Percentiles rank a stretch among this genome's conserved stretches.
Conservation (phyloP, 164 flowering plant species). For the Pachysandra terminalis region DNA sequence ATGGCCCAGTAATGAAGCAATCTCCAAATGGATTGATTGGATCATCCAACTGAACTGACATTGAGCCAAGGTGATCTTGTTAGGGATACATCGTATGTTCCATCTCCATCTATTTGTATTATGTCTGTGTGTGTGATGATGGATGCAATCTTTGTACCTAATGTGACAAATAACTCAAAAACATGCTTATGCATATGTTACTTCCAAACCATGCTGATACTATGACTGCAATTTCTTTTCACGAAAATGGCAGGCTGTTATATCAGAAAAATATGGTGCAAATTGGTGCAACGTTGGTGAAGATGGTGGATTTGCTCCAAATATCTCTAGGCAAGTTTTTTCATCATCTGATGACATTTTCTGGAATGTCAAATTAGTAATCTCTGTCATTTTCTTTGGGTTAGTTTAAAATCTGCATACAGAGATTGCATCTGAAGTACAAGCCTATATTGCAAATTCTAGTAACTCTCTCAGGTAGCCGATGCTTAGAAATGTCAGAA, state of each 20-base stretch:
- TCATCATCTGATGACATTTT: not conserved
- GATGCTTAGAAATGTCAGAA: not conserved
- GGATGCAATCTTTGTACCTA: not conserved
- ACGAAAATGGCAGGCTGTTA: conserved; percentile 69
- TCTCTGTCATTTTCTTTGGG: not conserved
- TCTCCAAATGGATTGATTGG: no score
- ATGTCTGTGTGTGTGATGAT: not conserved
- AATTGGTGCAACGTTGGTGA: conserved; percentile 89
- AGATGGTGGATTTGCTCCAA: conserved; percentile 93
- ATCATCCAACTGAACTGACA: not conserved
- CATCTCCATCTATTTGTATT: no score
- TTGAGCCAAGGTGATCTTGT: not conserved
- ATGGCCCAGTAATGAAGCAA: no score
- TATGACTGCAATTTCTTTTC: conserved; percentile 19
- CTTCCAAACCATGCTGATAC: conserved; percentile 5
- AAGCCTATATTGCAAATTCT: not conserved
- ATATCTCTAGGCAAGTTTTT: conserved; percentile 69
- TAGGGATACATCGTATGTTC: not conserved
- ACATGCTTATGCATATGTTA: conserved; percentile 1
- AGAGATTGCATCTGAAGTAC: no score
- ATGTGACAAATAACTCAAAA: not conserved
- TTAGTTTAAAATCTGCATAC: not conserved
- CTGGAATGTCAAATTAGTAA: not conserved
- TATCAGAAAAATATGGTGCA: conserved; percentile 73
- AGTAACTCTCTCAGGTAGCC: not conserved